Evolutionary conservation across 257 asterid species (phyloP).

Genomic region (Apocynum venetum): DNA sequence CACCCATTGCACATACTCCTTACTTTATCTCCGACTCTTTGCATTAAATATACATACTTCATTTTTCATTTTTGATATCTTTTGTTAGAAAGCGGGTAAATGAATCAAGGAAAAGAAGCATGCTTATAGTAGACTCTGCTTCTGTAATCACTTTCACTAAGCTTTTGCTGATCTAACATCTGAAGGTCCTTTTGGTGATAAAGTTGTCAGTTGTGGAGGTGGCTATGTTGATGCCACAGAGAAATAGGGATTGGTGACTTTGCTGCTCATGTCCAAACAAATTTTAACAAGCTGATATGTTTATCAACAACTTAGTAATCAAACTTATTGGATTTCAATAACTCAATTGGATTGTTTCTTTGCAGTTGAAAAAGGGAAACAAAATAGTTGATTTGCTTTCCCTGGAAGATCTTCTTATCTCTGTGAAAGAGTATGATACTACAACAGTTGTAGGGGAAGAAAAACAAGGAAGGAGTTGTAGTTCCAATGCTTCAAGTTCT

Average conservation of each 20-base stretch:
- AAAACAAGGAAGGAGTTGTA: slow-evolving; percentile 40
- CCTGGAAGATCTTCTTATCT: slow-evolving; percentile 45
- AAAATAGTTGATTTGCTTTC: slow-evolving; percentile 39
- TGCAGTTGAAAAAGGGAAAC: slow-evolving; percentile 56
- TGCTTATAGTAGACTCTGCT: neutral
- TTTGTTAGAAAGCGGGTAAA: neutral
- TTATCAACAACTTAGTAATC: neutral
- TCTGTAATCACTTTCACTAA: neutral
- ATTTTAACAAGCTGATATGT: neutral
- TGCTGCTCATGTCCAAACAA: neutral
- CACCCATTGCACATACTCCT: neutral
- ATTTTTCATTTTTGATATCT: neutral
- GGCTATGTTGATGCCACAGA: neutral
- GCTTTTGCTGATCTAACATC: neutral
- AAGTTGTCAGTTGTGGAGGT: neutral
- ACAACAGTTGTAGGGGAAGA: slow-evolving; percentile 27
- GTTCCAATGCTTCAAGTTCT: slow-evolving; percentile 45
- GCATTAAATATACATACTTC: neutral
- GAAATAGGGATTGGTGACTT: neutral
- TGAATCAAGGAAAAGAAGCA: neutral
- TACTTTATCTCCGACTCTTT: neutral
- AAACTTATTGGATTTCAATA: neutral
- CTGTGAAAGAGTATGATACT: slow-evolving; percentile 34
- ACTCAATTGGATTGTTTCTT: neutral
- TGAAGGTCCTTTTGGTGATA: neutral